These are phyloP conservation scores for Glonium stellatum DNA, from an alignment of 495 filamentous ascomycete species.

Conservation along the genomic window DNA sequence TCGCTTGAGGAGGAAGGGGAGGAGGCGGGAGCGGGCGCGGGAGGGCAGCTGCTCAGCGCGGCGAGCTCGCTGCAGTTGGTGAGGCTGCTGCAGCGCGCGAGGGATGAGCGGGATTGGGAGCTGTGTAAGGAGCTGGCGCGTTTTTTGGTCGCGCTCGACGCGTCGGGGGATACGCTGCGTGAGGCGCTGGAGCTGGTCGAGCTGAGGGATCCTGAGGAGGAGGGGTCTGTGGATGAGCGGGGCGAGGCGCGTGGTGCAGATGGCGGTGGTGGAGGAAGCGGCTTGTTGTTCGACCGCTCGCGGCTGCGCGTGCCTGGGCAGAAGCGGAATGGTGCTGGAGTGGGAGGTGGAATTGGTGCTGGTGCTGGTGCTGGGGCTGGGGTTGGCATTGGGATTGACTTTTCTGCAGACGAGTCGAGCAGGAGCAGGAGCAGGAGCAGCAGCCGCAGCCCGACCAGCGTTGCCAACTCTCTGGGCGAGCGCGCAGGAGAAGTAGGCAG, in stretches of 20 bases:
- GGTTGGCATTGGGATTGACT: slow-evolving; percentile 16
- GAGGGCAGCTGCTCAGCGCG: too few species aligned
- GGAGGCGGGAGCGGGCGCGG: too few species aligned
- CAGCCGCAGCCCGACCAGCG: slow-evolving; percentile 2
- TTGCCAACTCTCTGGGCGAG: background rate
- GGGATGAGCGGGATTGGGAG: slow-evolving; percentile 86
- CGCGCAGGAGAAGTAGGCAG: too few species aligned
- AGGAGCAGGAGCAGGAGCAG: background rate
- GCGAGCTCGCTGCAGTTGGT: slow-evolving; percentile 67
- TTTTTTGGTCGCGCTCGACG: slow-evolving; percentile 88
- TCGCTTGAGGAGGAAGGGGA: slow-evolving; percentile 89
- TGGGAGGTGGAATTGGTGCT: too few species aligned
- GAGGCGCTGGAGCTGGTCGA: slow-evolving; percentile 71
- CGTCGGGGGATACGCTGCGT: slow-evolving; percentile 71
- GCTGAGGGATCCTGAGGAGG: too few species aligned
- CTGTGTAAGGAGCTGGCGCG: slow-evolving; percentile 89
- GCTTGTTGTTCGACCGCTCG: slow-evolving; percentile 8
- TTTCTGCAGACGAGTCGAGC: background rate
- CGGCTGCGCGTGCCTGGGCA: slow-evolving; percentile 14
- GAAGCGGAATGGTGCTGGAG: background rate
- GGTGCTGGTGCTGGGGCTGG: too few species aligned
- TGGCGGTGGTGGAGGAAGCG: background rate
- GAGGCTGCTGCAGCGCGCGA: slow-evolving; percentile 71
- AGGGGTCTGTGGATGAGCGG: slow-evolving; percentile 37
- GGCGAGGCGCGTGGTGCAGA: too few species aligned